Base-by-base conservation (phyloP, 139 green algal species). In the Chlorella sp. region DNA sequence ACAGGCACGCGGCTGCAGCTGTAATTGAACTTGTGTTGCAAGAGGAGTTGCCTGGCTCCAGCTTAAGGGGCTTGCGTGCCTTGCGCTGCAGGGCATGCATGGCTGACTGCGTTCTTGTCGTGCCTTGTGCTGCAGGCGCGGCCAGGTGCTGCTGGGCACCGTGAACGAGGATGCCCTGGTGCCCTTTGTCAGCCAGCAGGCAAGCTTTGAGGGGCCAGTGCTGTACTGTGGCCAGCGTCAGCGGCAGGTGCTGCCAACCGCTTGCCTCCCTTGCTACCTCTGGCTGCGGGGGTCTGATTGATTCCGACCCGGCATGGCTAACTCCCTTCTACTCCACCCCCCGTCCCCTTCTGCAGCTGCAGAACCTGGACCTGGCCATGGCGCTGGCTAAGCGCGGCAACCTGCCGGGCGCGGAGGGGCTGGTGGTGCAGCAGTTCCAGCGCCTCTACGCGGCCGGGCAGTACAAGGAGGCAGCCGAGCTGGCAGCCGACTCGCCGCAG, bases 391-490 rank as follows among this genome's bases (percentile, higher is more conserved):
- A 92, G 88, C 90, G 96, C 20, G 97, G 93, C 76, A 98, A 98
- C 91, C 93, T 99, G 79, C 97, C 97, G 28, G 97, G 97, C 46
- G 97, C 97, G 13, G 97, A 99, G 85, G 84, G 87, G 3, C 93
- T 99, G 77, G 91, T 99, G 46, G 93, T 91, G 28, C 96, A 98
- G 88, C 94, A 98, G 87, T 99, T 99, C 90, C 93, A 99, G 87
- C 88, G 91, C 44, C 90, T 98, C 48, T 98, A 98, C 65, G 80
- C 86, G 0, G 84, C 83, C 14, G 95, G 95, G 22, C 91, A 99
- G 88, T 99, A 96, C 94, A 99, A 99, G 92, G 97, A 98, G 86
- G 97, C 97, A 26, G 97, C 97, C 1, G 97, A 99, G 87, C 85
- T 92, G 19, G 97, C 97, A 11, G 97, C 97, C 0, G 93, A 97